Base-by-base conservation (phyloP, 148 eudicot species). In the Cornus kousa region DNA sequence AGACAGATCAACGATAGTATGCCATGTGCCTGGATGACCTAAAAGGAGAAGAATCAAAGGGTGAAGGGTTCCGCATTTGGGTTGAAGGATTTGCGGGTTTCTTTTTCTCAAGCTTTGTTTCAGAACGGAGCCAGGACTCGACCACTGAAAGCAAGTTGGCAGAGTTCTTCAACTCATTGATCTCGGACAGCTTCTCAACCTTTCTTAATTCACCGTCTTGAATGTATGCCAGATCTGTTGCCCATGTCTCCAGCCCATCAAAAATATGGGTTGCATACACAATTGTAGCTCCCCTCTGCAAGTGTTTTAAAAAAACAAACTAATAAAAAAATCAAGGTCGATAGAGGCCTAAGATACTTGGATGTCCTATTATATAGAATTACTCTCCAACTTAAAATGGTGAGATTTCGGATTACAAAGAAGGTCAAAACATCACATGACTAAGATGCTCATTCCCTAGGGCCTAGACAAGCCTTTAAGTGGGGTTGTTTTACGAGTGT, bases 251-350 rank as follows among this genome's bases (percentile, higher is more conserved):
- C 77, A 95, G 77, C 57, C 99, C 99, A 80, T 96, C 99, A 80
- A 96, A 95, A 24, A 96, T 96, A 80, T 93, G 99, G 57, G 99
- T 96, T 48, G 99, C 95, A 83, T 96, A 96, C 24, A 96, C 97
- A 77, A 96, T 87, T 43, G 97, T 96, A 43, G 99, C 93, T 89
- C 98, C 95, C 87, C 99, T 92, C 99, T 96, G 87, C 28, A 78
- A 76, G 71, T 62, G 19, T 7, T 1, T 20, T 0, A 20, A 57
- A 3, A 57, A 0, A 12, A 7, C 20, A n/a, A 19, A 62, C 24
- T 28, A 28, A 28, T 28, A 28, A 28, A 28, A 28, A 17, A 4
- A 62, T 62, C 22, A 62, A 5, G 66, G 24, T 35, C 5, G 37
- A 35, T 35, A 35, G 1, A 35, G 37, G 37, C 37, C 37, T 35